These are phyloP conservation scores for Solanum commersonii DNA, from an alignment of 257 asterid genomes.

Conservation along the genomic window DNA sequence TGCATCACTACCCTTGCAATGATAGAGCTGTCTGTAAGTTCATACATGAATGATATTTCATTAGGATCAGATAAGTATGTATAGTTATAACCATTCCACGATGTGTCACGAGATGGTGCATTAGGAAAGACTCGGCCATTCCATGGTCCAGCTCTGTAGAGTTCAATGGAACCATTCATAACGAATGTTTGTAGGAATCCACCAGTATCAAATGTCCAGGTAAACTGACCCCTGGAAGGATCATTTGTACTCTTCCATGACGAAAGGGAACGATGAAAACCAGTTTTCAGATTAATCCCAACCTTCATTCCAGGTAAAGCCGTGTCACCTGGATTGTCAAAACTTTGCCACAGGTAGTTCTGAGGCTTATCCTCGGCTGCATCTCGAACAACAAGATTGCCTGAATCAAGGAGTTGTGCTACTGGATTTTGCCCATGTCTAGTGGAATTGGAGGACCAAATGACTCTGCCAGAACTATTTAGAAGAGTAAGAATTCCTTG, in stretches of 20 bases:
- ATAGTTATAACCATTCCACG: constrained; percentile 5
- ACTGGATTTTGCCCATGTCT: background rate
- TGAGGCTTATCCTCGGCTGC: background rate
- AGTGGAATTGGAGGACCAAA: constrained; percentile 21
- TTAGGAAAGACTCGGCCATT: constrained; percentile 16
- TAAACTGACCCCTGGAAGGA: constrained; percentile 17
- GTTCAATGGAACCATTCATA: background rate
- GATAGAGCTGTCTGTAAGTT: constrained; percentile 10
- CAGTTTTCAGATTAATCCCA: constrained; percentile 20
- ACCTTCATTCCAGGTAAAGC: constrained; percentile 33
- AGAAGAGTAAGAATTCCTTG: constrained; percentile 7
- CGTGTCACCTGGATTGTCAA: constrained; percentile 4
- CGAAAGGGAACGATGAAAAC: background rate
- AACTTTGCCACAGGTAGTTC: constrained; percentile 25
- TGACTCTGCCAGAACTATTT: background rate
- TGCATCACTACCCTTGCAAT: constrained; percentile 19
- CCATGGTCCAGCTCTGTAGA: constrained; percentile 18
- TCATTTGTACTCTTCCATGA: constrained; percentile 22
- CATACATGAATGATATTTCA: constrained; percentile 7
- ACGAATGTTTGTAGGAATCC: constrained; percentile 16
- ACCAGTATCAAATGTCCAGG: constrained; percentile 6
- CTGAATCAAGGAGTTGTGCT: background rate
- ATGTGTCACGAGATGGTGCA: background rate
- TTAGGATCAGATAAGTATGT: background rate
- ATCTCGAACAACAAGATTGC: background rate